Conservation (phyloP, 257 asterid species). For the Avicennia marina region DNA sequence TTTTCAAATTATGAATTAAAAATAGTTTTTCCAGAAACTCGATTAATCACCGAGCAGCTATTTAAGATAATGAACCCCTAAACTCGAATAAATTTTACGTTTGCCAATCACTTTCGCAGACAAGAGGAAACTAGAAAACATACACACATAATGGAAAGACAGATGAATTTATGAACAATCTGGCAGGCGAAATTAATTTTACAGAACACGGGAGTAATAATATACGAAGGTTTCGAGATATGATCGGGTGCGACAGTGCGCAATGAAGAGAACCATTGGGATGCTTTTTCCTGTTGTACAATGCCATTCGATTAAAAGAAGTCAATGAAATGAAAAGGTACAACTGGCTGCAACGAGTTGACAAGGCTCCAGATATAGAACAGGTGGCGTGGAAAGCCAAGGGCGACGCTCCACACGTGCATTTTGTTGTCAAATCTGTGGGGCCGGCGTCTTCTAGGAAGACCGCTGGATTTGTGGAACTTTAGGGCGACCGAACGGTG, state of each 20-base stretch:
- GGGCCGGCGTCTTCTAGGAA: not conserved
- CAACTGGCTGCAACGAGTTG: not conserved
- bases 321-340: not conserved
- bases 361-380: not conserved
- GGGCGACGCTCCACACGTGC: not conserved
- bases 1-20: not conserved
- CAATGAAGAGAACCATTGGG: too few relatives aligned
- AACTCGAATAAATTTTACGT: not conserved
- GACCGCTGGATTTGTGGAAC: not conserved
- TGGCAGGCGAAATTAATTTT: not conserved
- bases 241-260: not conserved
- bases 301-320: not conserved
- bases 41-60: not conserved
- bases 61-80: constrained; percentile 4
- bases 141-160: too few relatives aligned
- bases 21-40: not conserved
- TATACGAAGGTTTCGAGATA: not conserved
- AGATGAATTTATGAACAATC: constrained; percentile 3
- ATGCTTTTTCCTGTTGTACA: constrained; percentile 8
- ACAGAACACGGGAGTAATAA: not conserved
- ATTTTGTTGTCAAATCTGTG: not conserved
- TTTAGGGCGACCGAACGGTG: not conserved
- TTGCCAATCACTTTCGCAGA: too few relatives aligned
- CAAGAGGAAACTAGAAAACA: too few relatives aligned
- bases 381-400: not conserved